phyloP scores from a whole-genome alignment of 2,329 filamentous ascomycete species.

The Hymenoscyphus albidus region DNA sequence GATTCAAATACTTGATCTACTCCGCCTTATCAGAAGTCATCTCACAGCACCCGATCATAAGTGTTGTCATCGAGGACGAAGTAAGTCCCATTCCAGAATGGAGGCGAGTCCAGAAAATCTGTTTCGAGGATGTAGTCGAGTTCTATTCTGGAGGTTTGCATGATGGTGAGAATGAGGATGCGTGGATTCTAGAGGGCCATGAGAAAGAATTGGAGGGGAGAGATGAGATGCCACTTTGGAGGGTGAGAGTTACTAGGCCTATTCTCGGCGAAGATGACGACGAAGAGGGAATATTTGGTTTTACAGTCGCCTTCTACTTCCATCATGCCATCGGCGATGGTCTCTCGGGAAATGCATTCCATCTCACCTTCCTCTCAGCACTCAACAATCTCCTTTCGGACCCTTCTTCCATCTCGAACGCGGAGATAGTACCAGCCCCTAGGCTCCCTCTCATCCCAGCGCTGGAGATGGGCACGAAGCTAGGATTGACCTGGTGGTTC shows the following conservation, averaged over 20 bases:
- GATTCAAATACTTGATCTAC: slow-evolving; percentile 18
- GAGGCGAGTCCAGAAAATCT: slow-evolving; percentile 14
- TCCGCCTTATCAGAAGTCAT: slow-evolving; percentile 14
- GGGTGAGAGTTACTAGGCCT: slow-evolving; percentile 12
- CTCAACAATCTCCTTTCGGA: slow-evolving; percentile 35
- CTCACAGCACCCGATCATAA: slow-evolving; percentile 20
- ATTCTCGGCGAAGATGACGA: neutral
- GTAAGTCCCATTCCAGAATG: slow-evolving; percentile 17
- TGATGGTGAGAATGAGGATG: slow-evolving; percentile 7
- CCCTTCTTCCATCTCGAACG: slow-evolving; percentile 7
- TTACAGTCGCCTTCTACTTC: slow-evolving; percentile 42
- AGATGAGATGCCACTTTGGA: slow-evolving; percentile 21
- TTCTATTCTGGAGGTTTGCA: slow-evolving; percentile 5
- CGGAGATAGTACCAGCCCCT: slow-evolving; percentile 32
- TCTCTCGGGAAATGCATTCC: slow-evolving; percentile 46
- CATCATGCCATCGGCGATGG: slow-evolving; percentile 55
- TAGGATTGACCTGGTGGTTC: slow-evolving; percentile 39
- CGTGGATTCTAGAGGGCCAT: slow-evolving; percentile 17
- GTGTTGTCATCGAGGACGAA: slow-evolving; percentile 21
- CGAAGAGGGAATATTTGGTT: slow-evolving; percentile 3
- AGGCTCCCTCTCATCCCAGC: slow-evolving; percentile 22
- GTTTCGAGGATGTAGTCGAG: slow-evolving; percentile 19
- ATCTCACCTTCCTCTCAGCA: slow-evolving; percentile 43
- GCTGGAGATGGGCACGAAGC: slow-evolving; percentile 25
- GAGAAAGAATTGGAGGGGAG: slow-evolving; percentile 9